These are phyloP conservation scores for Paraconiothyrium sp. DNA, from an alignment of 2,329 filamentous ascomycete genomes.

Conservation along the genomic window DNA sequence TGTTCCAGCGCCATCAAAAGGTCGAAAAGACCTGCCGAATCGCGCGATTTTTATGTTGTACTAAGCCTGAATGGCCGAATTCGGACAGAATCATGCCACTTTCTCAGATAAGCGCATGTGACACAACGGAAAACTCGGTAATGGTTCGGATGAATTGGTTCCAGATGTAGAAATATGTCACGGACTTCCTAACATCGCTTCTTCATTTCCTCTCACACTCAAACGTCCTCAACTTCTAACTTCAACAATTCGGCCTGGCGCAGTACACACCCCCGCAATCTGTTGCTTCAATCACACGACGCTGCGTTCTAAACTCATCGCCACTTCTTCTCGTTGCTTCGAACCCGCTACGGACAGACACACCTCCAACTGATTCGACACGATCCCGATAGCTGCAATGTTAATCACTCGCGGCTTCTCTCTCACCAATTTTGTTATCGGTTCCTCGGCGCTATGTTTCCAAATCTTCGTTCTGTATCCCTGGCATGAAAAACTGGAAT, in stretches of 20 bases:
- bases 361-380: neutral
- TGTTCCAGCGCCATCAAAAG: neutral
- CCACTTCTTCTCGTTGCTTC: neutral
- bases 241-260: neutral
- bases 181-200: neutral
- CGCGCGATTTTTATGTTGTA: neutral
- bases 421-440: slow-evolving; percentile 72
- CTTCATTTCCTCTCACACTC: neutral
- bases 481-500: slow-evolving; percentile 73
- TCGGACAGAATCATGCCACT: slow-evolving; percentile 12
- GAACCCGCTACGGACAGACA: neutral
- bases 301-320: neutral
- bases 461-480: slow-evolving; percentile 76
- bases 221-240: too few relatives aligned
- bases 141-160: neutral
- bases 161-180: neutral
- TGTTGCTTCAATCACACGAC: neutral
- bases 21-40: neutral
- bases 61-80: slow-evolving; percentile 8
- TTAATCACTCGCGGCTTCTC: slow-evolving; percentile 63
- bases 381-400: slow-evolving; percentile 39
- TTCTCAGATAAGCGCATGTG: slow-evolving; percentile 2
- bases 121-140: neutral
- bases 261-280: neutral
- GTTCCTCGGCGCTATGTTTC: slow-evolving; percentile 71